Evolutionary conservation across 2,329 filamentous ascomycete species (phyloP).

Genomic region (Arachnopeziza araneosa): DNA sequence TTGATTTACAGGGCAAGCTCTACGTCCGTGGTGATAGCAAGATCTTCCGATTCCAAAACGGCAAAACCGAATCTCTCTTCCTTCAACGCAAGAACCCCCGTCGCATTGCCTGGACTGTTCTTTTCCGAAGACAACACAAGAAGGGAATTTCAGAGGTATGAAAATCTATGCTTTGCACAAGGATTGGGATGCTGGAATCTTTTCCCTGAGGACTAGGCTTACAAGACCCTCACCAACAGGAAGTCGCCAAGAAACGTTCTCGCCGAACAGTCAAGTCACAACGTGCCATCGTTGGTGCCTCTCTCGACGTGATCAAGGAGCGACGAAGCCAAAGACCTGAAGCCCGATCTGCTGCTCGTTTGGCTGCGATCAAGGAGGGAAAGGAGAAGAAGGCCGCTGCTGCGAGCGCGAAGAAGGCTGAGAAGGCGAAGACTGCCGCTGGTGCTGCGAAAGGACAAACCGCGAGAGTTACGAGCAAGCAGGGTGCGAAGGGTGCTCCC

Average conservation of each 20-base stretch:
- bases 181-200: not conserved
- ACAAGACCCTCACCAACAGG: conserved; percentile 51
- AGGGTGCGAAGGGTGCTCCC: conserved; percentile 87
- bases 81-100: conserved; percentile 99
- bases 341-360: conserved; percentile 86
- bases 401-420: conserved; percentile 92
- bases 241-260: conserved; percentile 99
- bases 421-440: conserved; percentile 93
- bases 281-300: conserved; percentile 98
- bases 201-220: conserved; percentile 5
- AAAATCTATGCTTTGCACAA: conserved; percentile 17
- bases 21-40: conserved; percentile 99
- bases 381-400: conserved; percentile 96
- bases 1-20: conserved; percentile 78
- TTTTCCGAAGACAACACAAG: conserved; percentile 98
- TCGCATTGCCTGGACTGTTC: conserved; percentile 96
- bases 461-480: conserved; percentile 85
- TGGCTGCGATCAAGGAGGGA: conserved; percentile 87
- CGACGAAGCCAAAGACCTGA: conserved; percentile 91
- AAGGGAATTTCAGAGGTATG: conserved; percentile 99
- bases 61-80: conserved; percentile 99
- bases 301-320: conserved; percentile 99
- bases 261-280: conserved; percentile 98
- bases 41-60: conserved; percentile 99
- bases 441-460: conserved; percentile 70